A percentile compares a stretch with the other conserved stretches of the same genome.
These are phyloP conservation scores for Iberis pinnata DNA, from an alignment of 345 rosid genomes.

Conservation along the genomic window DNA sequence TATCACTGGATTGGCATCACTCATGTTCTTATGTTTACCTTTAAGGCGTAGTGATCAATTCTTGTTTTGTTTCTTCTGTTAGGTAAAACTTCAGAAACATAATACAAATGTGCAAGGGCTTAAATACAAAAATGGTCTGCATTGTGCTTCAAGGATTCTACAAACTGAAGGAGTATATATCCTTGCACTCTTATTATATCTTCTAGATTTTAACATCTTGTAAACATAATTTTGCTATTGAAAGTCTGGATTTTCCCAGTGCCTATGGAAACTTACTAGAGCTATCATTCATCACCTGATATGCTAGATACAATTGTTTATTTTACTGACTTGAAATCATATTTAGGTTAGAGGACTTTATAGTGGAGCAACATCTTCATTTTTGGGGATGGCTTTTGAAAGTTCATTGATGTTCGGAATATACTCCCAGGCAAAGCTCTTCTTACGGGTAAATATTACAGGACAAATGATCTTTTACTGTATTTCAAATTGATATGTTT, in stretches of 20 bases:
- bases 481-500: background rate
- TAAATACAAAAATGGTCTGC: slow-evolving; percentile 72
- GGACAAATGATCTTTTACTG: background rate
- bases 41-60: background rate
- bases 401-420: slow-evolving; percentile 88
- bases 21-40: background rate
- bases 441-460: slow-evolving; percentile 46
- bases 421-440: slow-evolving; percentile 85
- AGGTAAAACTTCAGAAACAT: slow-evolving; percentile 94
- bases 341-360: slow-evolving; percentile 81
- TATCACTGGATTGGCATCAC: background rate
- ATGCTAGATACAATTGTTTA: background rate
- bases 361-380: slow-evolving; percentile 82
- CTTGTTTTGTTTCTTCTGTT: slow-evolving; percentile 8
- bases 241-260: background rate
- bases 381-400: slow-evolving; percentile 84
- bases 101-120: slow-evolving; percentile 70
- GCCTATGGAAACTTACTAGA: background rate
- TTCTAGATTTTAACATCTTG: background rate
- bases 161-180: slow-evolving; percentile 70
- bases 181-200: slow-evolving; percentile 3
- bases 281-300: slow-evolving; percentile 1
- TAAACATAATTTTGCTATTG: background rate
- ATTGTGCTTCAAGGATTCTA: slow-evolving; percentile 72
- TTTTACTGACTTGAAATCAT: slow-evolving; percentile 14